A percentile compares a stretch with the other conserved stretches of the same genome.
Conservation (phyloP, 2,329 filamentous ascomycete genomes). For the Emydomyces testavorans region DNA sequence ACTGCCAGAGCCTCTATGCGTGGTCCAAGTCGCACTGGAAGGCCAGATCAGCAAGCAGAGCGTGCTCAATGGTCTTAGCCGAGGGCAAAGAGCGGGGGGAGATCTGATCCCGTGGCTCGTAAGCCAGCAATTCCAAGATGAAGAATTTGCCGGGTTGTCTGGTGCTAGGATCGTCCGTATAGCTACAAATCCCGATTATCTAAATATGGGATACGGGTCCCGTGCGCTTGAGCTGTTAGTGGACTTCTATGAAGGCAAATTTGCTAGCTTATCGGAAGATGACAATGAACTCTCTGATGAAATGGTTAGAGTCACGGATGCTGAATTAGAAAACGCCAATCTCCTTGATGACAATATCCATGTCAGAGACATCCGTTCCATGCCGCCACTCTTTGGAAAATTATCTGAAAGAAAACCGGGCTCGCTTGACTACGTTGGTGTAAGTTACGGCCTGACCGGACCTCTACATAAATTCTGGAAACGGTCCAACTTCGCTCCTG, state of each 20-base stretch:
- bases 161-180: slow-evolving; percentile 88
- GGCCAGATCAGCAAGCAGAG: slow-evolving; percentile 89
- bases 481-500: slow-evolving; percentile 68
- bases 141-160: slow-evolving; percentile 86
- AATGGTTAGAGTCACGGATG: slow-evolving; percentile 72
- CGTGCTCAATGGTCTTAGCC: slow-evolving; percentile 76
- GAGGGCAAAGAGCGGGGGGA: slow-evolving; percentile 78
- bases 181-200: slow-evolving; percentile 89
- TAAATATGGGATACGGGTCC: slow-evolving; percentile 84
- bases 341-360: slow-evolving; percentile 80
- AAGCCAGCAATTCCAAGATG: slow-evolving; percentile 95
- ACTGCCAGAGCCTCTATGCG: slow-evolving; percentile 84
- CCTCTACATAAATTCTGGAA: slow-evolving; percentile 96
- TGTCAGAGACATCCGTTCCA: slow-evolving; percentile 75
- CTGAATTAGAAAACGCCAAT: slow-evolving; percentile 62
- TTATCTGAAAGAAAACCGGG: slow-evolving; percentile 71
- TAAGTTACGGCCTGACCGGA: slow-evolving; percentile 83
- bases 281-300: slow-evolving; percentile 41
- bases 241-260: slow-evolving; percentile 92
- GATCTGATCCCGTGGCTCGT: slow-evolving; percentile 97
- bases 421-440: slow-evolving; percentile 80
- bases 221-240: slow-evolving; percentile 75
- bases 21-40: slow-evolving; percentile 88
- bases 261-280: slow-evolving; percentile 69
- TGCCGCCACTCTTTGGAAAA: slow-evolving; percentile 88